Evolutionary conservation across 768 basidiomycete genomes (phyloP), one percentile per base, ranked within the genome.

Genomic region (Coprinellus micaceus): DNA sequence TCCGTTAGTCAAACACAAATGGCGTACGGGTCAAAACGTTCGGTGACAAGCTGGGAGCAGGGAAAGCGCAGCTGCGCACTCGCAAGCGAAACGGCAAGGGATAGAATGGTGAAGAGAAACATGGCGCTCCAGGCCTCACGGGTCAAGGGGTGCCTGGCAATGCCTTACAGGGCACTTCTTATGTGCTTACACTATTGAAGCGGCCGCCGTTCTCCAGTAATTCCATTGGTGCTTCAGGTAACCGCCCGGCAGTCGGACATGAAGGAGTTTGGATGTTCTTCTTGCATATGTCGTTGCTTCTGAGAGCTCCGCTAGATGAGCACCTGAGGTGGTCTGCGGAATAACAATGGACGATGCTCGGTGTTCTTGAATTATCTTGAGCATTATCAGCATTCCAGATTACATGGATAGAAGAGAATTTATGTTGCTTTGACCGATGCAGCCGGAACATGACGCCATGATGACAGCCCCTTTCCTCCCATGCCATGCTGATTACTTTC

Each of bases 21-120:
- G 25, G 39, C 52, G 9, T 41, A 53, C 52, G 52, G 52, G n/a
- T 53, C 52, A 9, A 53, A 29, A 13, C 52, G 37, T 21, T 53
- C 52, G 17, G 52, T 53, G 25, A 53, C 52, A 10, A 53, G 40
- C 26, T 53, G 52, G 33, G 52, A 53, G 39, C 52, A 53, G 15
- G 52, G 52, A 19, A 53, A 53, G 10, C 52, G 52, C 13, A 53
- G 29, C 30, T 36, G 49, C n/a, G 49, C 49, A 22, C 30, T 17
- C 9, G 36, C 49, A 51, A 19, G 13, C 33, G 9, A 9, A 22
- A 30, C 13, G 22, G 28, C 49, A 17, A 51, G 29, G 22, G 30
- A n/a, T 17, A 5, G 11, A 29, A 29, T n/a, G 7, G 21, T 13
- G 19, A 51, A 15, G 11, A 4, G 49, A 51, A 9, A 21, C 49